Base-by-base conservation (phyloP, 148 eudicot species). In the Linanthus parryae region DNA sequence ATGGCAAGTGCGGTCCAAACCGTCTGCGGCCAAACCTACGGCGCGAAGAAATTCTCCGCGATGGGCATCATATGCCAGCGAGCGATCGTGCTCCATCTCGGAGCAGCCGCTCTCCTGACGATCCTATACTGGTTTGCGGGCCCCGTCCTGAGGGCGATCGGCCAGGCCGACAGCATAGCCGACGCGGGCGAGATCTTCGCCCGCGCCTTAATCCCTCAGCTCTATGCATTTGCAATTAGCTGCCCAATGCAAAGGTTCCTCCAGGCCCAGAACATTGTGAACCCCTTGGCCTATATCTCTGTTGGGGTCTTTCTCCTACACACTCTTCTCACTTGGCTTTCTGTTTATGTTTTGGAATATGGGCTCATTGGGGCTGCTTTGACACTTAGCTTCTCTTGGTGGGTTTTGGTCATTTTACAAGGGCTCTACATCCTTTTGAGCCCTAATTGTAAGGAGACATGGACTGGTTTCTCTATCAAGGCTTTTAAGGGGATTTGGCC, bases 1-100 rank as follows among this genome's bases (percentile, higher is more conserved):
- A 80, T 80, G 82, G 77, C 86, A 1, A 80, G 82, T 53, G 82
- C 82, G 22, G 86, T 76, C 14, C 82, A 76, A 52, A 80, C 86
- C 1, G 86, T 80, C 1, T 76, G 82, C 30, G 82, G 86, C 7
- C 82, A 80, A 63, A 79, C 86, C 8, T 76, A 76, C 29, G 82
- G 82, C 5, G 86, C 82, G 10, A 76, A 62, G 52, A 52, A 60
- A 29, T 67, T 67, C 34, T 43, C 70, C 11, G 52, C 77, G n/a
- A 36, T 80, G 69, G 86, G 86, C 6, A 31, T 76, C 11, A 80
- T 80, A 15, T 68, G 75, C 64, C 82, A 76, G 61, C 54, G 77
- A 39, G 86, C 82, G 12, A 56, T 80, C 12, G 17, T 80, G 25
- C 55, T 81, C 14, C 80, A 81, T 20, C 18, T 71, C 1, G 80